Base-by-base conservation (phyloP, 805 yeast species). In the Blastobotrys terrestris region DNA sequence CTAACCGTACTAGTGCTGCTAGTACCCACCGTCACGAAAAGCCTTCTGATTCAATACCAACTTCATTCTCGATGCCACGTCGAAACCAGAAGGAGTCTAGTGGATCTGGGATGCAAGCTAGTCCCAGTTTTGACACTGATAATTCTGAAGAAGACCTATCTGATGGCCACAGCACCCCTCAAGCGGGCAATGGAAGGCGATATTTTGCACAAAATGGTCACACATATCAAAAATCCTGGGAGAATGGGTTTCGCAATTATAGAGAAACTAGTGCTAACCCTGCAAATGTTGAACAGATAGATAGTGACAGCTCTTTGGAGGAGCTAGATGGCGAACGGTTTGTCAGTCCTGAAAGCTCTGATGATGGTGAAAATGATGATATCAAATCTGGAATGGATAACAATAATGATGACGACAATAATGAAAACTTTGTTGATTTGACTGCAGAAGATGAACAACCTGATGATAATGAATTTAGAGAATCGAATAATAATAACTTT, bases 391-490 rank as follows among this genome's bases (percentile, higher is more conserved):
- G 18, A 31, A 26, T 11, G 35, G 19, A 13, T 16, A 16, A 42
- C n/a, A 22, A 42, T 15, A 11, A 42, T n/a, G 45, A 43, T 11
- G 46, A 43, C 8, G 46, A 43, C 31, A 22, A 20, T n/a, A 43
- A 14, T 20, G 19, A 43, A 15, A 41, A 46, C 11, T 35, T 35
- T 15, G 44, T 46, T 35, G 49, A 46, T 21, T 35, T 46, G 44
- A 46, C 49, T 3, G 13, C n/a, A 11, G 49, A 46, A 2, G 39
- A 31, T 15, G 49, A 46, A 7, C 21, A 44, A 18, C 31, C 18
- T 15, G 31, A 20, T 20, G 46, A 44, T 14, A 18, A 18, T 20
- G 35, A 44, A 19, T 20, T 18, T 20, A 22, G 31, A n/a, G 35
- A 44, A 31, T 11, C 35, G 8, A n/a, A 15, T 15, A 18, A 41